Percentiles rank a stretch among this genome's conserved stretches.
Conservation (phyloP, 305 asterid species). For the Rubia peregrina region DNA sequence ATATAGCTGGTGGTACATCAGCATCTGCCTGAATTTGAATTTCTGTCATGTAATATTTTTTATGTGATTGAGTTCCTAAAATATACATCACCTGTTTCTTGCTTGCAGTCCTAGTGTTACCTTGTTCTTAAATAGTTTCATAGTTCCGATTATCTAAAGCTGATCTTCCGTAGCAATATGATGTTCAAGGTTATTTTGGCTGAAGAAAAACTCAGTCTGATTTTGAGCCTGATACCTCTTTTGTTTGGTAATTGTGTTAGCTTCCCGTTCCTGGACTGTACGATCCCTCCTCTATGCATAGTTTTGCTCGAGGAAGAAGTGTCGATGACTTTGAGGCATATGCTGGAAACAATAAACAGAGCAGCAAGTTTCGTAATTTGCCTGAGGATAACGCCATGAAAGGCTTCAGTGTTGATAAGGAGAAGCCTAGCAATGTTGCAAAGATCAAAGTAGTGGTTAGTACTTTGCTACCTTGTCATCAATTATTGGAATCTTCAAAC, state of each 20-base stretch:
- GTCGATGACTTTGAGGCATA: slow-evolving; percentile 66
- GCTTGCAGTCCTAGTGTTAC: not conserved
- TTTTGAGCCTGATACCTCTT: slow-evolving; percentile 4
- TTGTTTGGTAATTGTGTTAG: slow-evolving; percentile 29
- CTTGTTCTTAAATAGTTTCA: not conserved
- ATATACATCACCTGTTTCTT: not conserved
- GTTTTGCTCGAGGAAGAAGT: slow-evolving; percentile 60
- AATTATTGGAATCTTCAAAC: not conserved
- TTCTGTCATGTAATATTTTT: not conserved
- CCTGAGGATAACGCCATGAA: slow-evolving; percentile 61
- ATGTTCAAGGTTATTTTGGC: not conserved
- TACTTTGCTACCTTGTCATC: slow-evolving; percentile 13
- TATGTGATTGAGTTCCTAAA: not conserved
- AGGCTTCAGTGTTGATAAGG: slow-evolving; percentile 72
- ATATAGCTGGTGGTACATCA: not conserved
- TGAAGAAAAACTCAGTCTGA: not conserved
- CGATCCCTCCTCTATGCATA: slow-evolving; percentile 58
- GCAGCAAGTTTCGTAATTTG: slow-evolving; percentile 53
- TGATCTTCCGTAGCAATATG: not conserved
- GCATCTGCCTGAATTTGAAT: not conserved
- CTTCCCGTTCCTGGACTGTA: slow-evolving; percentile 57
- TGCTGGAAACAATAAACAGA: slow-evolving; percentile 57
- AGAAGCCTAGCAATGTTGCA: slow-evolving; percentile 85
- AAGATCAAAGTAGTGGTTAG: slow-evolving; percentile 99
- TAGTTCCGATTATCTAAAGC: not conserved